These are phyloP conservation scores for Arthrobotrys conoides DNA, from an alignment of 2,329 filamentous ascomycete genomes.

Conservation along the genomic window DNA sequence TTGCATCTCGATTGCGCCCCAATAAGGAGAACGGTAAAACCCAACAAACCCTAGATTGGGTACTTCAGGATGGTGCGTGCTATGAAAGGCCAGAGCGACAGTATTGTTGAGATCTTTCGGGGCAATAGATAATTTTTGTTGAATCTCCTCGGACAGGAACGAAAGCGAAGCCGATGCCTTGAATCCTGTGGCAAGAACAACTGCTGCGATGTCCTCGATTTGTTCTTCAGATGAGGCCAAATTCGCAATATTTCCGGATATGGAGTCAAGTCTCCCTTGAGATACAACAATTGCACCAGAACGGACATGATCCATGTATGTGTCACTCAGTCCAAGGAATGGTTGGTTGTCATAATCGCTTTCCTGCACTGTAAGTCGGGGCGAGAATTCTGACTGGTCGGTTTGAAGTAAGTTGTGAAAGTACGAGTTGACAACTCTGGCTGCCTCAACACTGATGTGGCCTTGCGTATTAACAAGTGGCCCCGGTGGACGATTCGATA, in stretches of 20 bases:
- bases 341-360: constrained; percentile 71
- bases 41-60: constrained; percentile 82
- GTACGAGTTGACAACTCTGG: constrained; percentile 72
- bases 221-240: constrained; percentile 65
- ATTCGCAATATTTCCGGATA: constrained; percentile 67
- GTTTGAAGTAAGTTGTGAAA: constrained; percentile 71
- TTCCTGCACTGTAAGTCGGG: constrained; percentile 67
- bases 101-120: constrained; percentile 71
- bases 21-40: constrained; percentile 86
- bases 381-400: constrained; percentile 72
- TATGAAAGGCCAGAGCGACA: constrained; percentile 77
- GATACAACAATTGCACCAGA: constrained; percentile 73
- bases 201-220: constrained; percentile 74
- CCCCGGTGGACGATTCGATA: constrained; percentile 73
- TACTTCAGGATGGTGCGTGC: constrained; percentile 74
- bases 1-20: constrained; percentile 91
- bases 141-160: constrained; percentile 74
- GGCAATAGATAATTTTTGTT: constrained; percentile 74
- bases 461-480: constrained; percentile 77
- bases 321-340: constrained; percentile 79
- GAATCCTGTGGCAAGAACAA: constrained; percentile 84
- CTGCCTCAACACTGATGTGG: constrained; percentile 74
- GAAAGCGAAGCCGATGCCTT: constrained; percentile 75
- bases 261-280: constrained; percentile 69
- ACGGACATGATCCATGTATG: constrained; percentile 81